A percentile compares a stretch with the other conserved stretches of the same genome.
Conservation (phyloP, 257 asterid species). For the Solanum chmielewskii region DNA sequence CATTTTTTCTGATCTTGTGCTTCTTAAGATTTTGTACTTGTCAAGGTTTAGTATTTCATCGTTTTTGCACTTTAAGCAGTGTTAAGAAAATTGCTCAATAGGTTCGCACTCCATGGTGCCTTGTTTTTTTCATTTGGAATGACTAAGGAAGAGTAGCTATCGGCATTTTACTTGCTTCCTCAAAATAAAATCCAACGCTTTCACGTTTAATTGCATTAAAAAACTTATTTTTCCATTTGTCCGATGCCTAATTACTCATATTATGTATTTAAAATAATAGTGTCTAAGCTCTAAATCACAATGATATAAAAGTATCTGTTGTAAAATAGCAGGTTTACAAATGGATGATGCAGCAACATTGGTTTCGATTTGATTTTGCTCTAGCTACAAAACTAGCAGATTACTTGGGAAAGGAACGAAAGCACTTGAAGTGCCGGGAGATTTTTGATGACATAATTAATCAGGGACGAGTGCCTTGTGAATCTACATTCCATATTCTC, state of each 20-base stretch:
- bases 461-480: conserved; percentile 72
- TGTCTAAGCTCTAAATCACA: background rate
- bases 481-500: conserved; percentile 79
- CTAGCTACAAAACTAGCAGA: conserved; percentile 86
- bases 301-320: background rate
- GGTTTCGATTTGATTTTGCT: conserved; percentile 78
- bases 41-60: background rate
- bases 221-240: background rate
- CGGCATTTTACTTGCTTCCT: background rate
- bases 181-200: background rate
- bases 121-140: background rate
- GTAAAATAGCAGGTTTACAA: conserved; percentile 56
- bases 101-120: background rate
- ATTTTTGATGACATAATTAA: conserved; percentile 68
- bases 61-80: background rate
- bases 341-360: conserved; percentile 90
- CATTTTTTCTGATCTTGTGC: background rate
- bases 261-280: background rate
- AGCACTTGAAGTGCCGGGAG: conserved; percentile 75
- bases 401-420: conserved; percentile 88
- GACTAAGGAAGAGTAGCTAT: background rate
- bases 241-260: background rate
- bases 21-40: background rate
- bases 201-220: background rate
- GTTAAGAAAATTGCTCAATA: background rate